Base-by-base conservation (phyloP, 139 green algal genomes). In the Chlamydomonas schloesseri region DNA sequence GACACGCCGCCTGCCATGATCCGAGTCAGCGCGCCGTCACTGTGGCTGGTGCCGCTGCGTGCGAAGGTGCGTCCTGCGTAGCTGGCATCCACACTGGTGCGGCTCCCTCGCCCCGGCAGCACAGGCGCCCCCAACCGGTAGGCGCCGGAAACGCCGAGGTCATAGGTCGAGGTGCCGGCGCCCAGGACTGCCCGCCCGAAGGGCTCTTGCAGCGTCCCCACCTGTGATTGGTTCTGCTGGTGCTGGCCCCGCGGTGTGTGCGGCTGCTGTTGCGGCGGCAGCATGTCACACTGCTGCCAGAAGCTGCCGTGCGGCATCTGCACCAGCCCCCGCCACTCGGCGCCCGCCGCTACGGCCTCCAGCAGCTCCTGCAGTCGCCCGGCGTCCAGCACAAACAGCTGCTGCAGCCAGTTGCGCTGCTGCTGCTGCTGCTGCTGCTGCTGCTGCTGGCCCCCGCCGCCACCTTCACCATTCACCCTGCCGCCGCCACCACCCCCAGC, bases 311-410 rank as follows among this genome's bases (percentile, higher is more conserved):
- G 55, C 10, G 20, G 55, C 55, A 23, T 24, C 10, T 62, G 55
- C 55, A 23, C 55, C 55, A 28, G 55, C 2, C 55, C 55, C 20
- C 21, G 55, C 21, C 55, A 23, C 18, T 62, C 55, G 55, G 8
- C 57, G n/a, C 84, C 84, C n/a, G 29, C 36, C 17, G 21, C n/a
- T 20, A 82, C 70, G 15, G 70, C 78, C 28, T 33, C 36, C 60
- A 90, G 23, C 50, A 87, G 50, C 10, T 83, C 86, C 64, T 87
- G n/a, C 57, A 89, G 60, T n/a, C 58, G 42, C 21, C 18, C 71
- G 9, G 71, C 78, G 21, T 89, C 86, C 47, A n/a, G 34, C 33
- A 33, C 77, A 53, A 89, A 89, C 23, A 89, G 86, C 71, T 69
- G 62, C 62, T 69, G 24, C 26, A 69, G 62, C 11, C 24, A 23